Conservation (phyloP, 2,329 filamentous ascomycete genomes). For the Penicillium nordicum region DNA sequence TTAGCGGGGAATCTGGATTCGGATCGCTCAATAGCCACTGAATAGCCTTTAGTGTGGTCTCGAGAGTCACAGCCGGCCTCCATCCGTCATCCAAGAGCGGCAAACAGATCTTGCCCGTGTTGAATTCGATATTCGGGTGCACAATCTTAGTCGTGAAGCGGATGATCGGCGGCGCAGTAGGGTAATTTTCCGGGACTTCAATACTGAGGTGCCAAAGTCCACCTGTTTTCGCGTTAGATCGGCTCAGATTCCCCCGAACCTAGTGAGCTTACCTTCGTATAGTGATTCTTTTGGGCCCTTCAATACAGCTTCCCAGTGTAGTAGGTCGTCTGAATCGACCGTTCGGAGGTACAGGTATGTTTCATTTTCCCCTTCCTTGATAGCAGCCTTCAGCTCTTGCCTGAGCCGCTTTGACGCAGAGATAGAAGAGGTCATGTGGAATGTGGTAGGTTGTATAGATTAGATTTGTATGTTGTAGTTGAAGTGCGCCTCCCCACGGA, state of each 20-base stretch:
- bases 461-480: background rate
- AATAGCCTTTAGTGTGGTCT: conserved; percentile 45
- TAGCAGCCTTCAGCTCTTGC: conserved; percentile 59
- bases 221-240: conserved; percentile 37
- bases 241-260: background rate
- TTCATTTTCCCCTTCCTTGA: conserved; percentile 45
- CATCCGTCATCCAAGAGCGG: conserved; percentile 75
- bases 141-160: conserved; percentile 79
- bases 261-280: conserved; percentile 52
- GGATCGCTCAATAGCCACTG: conserved; percentile 48
- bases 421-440: conserved; percentile 23
- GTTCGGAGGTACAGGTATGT: conserved; percentile 56
- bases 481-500: background rate
- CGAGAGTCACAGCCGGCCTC: conserved; percentile 62
- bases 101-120: conserved; percentile 87
- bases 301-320: conserved; percentile 60
- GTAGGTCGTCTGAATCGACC: conserved; percentile 54
- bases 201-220: conserved; percentile 84
- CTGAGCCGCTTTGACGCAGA: conserved; percentile 49
- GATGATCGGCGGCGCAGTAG: conserved; percentile 71
- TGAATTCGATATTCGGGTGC: conserved; percentile 74
- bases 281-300: conserved; percentile 57
- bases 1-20: conserved; percentile 47
- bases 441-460: conserved; percentile 8
- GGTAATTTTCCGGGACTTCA: conserved; percentile 72